Percentiles rank a stretch among this genome's conserved stretches.
phyloP scores from a whole-genome alignment of 768 basidiomycete species.

The Thelephora ganbajun region DNA sequence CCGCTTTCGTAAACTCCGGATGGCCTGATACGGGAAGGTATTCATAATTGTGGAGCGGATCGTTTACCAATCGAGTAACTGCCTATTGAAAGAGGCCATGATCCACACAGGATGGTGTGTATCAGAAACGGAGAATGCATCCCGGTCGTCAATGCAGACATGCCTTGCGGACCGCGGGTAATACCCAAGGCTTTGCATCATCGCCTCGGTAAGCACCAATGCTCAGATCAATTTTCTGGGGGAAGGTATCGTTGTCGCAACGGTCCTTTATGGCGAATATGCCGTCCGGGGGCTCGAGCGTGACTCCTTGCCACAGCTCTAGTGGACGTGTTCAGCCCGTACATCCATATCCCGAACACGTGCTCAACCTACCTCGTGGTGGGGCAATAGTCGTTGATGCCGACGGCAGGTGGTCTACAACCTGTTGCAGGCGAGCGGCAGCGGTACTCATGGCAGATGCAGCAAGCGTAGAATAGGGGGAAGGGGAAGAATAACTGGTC shows the following conservation, averaged over 20 bases:
- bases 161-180: conserved; percentile 85
- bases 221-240: conserved; percentile 80
- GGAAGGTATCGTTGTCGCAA: conserved; percentile 67
- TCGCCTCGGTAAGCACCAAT: conserved; percentile 90
- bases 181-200: conserved; percentile 78
- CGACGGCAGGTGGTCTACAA: too few species aligned
- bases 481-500: too few species aligned
- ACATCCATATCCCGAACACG: too few species aligned
- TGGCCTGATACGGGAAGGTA: conserved; percentile 87
- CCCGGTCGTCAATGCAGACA: conserved; percentile 5
- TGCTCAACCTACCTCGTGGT: too few species aligned
- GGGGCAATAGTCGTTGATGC: too few species aligned
- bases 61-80: conserved; percentile 40
- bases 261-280: conserved; percentile 89
- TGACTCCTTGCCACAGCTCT: conserved; percentile 68
- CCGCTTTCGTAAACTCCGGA: conserved; percentile 66
- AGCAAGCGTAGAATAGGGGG: too few species aligned
- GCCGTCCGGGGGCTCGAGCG: conserved; percentile 80
- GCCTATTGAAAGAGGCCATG: conserved; percentile 37
- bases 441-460: too few species aligned
- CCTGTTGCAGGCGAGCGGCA: too few species aligned
- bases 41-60: conserved; percentile 74
- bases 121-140: conserved; percentile 1
- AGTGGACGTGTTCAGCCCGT: neutral
- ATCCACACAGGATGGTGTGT: neutral